phyloP scores from a whole-genome alignment of 176 grass and related monocot genomes.

The Musa schizocarpa region DNA sequence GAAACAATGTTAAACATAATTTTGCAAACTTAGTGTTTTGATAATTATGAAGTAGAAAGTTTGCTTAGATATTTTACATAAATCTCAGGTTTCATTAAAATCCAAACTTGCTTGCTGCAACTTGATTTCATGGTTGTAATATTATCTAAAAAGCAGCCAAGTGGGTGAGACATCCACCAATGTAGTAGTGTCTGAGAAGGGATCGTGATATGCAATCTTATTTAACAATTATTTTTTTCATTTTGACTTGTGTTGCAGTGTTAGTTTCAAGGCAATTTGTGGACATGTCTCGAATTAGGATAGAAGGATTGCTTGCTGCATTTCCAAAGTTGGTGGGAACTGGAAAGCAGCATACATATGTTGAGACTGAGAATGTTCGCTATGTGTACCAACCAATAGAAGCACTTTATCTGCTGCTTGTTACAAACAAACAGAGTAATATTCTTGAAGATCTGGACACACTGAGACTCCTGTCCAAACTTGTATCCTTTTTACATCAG shows the following conservation, averaged over 20 bases:
- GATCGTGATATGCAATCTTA: conserved; percentile 2
- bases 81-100: no score
- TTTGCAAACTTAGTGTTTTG: not conserved
- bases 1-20: not conserved
- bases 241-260: conserved; percentile 32
- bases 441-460: conserved; percentile 90
- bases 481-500: conserved; percentile 34
- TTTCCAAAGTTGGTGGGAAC: conserved; percentile 82
- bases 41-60: not conserved
- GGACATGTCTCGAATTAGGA: conserved; percentile 79
- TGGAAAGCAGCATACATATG: conserved; percentile 76
- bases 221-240: conserved; percentile 3
- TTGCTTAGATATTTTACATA: not conserved
- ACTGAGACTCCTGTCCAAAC: conserved; percentile 69
- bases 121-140: no score
- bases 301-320: conserved; percentile 76
- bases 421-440: conserved; percentile 89
- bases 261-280: conserved; percentile 80
- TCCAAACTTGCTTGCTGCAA: no score
- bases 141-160: no score
- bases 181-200: not conserved
- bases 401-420: conserved; percentile 66
- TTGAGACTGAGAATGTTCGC: conserved; percentile 79
- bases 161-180: no score
- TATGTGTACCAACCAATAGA: conserved; percentile 85